Conservation (phyloP, 164 flowering plant genomes). For the Platanus orientalis region DNA sequence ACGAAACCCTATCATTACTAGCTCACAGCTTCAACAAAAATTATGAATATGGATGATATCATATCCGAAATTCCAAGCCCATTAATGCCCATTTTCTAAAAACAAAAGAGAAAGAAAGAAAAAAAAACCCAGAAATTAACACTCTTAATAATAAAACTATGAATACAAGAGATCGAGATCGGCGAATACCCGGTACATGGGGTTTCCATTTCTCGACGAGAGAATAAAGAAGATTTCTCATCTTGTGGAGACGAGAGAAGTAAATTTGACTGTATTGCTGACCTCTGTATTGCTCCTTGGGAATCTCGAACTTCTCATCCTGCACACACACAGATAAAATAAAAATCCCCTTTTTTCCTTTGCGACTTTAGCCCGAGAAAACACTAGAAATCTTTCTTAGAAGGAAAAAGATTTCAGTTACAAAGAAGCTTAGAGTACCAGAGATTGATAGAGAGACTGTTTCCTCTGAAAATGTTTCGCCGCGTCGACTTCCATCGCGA, state of each 20-base stretch:
- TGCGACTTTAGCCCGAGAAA: neutral
- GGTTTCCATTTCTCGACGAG: conserved; percentile 55
- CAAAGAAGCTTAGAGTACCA: conserved; percentile 29
- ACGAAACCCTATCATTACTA: too few relatives aligned
- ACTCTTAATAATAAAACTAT: too few relatives aligned
- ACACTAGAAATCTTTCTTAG: neutral
- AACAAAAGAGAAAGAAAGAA: too few relatives aligned
- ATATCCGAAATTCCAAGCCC: too few relatives aligned
- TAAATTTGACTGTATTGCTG: conserved; percentile 97
- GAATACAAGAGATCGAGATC: neutral
- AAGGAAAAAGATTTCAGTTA: neutral
- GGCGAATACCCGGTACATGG: conserved; percentile 53
- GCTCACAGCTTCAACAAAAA: too few relatives aligned
- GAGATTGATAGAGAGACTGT: conserved; percentile 46
- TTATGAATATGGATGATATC: too few relatives aligned
- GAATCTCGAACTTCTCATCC: conserved; percentile 73
- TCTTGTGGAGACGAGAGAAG: conserved; percentile 71
- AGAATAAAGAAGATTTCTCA: conserved; percentile 66
- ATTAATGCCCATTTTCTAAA: too few relatives aligned
- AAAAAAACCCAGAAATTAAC: too few relatives aligned
- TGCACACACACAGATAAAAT: conserved; percentile 14
- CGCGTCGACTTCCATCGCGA: conserved; percentile 50
- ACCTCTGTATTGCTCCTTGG: conserved; percentile 72
- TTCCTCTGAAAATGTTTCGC: conserved; percentile 35
- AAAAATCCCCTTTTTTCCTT: neutral